These are phyloP conservation scores for Chaetoceros tenuissimus DNA, from an alignment of 108 stramenopile genomes.

Conservation along the genomic window DNA sequence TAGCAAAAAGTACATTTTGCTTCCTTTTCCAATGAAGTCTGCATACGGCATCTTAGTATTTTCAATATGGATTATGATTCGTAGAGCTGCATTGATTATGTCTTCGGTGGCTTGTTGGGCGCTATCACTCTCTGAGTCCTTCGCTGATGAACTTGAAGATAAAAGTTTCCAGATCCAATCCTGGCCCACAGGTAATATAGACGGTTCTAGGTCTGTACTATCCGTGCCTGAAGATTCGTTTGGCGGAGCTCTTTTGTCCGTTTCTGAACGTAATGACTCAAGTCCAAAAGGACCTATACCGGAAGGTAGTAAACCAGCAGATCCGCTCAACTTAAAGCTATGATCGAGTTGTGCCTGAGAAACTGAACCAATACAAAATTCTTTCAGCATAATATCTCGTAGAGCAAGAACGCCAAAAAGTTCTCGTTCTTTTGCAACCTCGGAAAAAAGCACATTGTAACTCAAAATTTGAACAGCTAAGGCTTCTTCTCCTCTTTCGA, in stretches of 20 bases:
- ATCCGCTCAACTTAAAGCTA: constrained; percentile 39
- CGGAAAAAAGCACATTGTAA: constrained; percentile 26
- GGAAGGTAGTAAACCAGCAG: constrained; percentile 24
- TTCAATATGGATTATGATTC: constrained; percentile 45
- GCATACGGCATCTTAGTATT: constrained; percentile 12
- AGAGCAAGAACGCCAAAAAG: constrained; percentile 7
- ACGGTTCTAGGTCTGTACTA: too few relatives aligned
- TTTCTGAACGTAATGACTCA: constrained; percentile 25
- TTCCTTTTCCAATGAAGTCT: constrained; percentile 26
- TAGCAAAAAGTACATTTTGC: constrained; percentile 69
- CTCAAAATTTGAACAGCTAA: constrained; percentile 49
- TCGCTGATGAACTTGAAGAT: constrained; percentile 16
- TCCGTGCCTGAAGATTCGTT: too few relatives aligned
- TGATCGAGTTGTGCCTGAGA: constrained; percentile 47
- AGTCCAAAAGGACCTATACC: constrained; percentile 31
- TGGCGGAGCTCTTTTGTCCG: background rate
- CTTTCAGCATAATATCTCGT: constrained; percentile 17
- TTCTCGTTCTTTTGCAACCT: background rate
- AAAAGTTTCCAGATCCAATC: constrained; percentile 73
- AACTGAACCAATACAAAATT: constrained; percentile 19
- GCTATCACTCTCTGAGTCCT: background rate
- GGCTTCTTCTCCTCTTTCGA: constrained; percentile 58
- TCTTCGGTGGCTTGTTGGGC: too few relatives aligned
- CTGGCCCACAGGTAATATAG: constrained; percentile 43
- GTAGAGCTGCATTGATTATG: constrained; percentile 32